phyloP scores from a whole-genome alignment of 2,329 filamentous ascomycete species.

The Beauveria rudraprayagi region DNA sequence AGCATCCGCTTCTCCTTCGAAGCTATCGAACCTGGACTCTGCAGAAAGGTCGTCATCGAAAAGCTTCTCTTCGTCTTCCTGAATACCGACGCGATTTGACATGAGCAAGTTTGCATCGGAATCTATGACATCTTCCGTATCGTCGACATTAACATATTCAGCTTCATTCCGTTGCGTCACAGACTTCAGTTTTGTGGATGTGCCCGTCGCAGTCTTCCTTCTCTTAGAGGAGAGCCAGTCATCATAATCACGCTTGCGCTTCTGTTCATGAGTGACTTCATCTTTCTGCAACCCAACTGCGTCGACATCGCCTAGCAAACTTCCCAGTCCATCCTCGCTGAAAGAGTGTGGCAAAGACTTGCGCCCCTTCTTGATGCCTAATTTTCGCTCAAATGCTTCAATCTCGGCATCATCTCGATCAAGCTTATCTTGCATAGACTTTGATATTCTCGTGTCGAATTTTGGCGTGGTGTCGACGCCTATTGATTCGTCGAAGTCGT shows the following conservation, averaged over 20 bases:
- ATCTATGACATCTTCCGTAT: constrained; percentile 22
- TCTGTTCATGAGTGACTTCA: constrained; percentile 50
- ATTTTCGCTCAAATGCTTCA: constrained; percentile 73
- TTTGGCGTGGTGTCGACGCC: constrained; percentile 18
- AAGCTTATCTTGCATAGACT: constrained; percentile 51
- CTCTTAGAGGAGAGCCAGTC: constrained; percentile 54
- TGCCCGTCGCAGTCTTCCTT: constrained; percentile 28
- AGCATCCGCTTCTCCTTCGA: constrained; percentile 24
- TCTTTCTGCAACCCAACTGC: constrained; percentile 35
- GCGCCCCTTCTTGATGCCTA: constrained; percentile 70
- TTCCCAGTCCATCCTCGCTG: constrained; percentile 74
- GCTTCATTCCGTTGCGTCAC: constrained; percentile 22
- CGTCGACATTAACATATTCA: constrained; percentile 19
- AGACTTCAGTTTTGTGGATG: constrained; percentile 18
- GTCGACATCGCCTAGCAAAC: constrained; percentile 63
- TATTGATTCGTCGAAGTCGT: constrained; percentile 18
- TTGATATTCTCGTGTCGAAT: constrained; percentile 23
- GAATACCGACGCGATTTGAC: constrained; percentile 25
- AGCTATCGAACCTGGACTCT: constrained; percentile 31
- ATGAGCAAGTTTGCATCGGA: constrained; percentile 24
- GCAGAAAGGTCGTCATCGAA: constrained; percentile 28
- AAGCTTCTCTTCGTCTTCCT: constrained; percentile 8
- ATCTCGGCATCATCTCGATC: constrained; percentile 85
- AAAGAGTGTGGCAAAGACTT: constrained; percentile 68
- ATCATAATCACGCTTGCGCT: constrained; percentile 50